Evolutionary conservation across 345 rosid species (phyloP), one percentile per base, ranked within the genome.

Genomic region (Euphorbia peplus): DNA sequence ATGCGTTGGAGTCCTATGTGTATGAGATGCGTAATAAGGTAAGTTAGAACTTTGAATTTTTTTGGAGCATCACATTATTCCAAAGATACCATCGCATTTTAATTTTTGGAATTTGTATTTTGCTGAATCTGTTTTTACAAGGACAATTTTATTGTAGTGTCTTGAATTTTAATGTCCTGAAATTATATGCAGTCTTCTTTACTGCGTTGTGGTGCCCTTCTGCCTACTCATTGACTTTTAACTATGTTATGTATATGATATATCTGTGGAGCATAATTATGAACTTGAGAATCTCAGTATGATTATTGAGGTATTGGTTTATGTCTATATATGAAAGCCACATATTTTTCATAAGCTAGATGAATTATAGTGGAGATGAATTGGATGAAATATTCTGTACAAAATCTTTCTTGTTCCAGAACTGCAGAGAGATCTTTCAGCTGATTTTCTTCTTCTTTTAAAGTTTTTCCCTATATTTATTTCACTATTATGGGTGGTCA

Each of bases 1-100:
- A 90, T 83, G 91, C 96, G 58, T 79, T 90, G 19, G 93, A 90
- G 80, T 79, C 93, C 46, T 85, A 78, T 79, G 96, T 90, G 70
- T 90, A 90, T 77, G 96, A 88, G 60, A 88, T 81, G 78, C 96
- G 96, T 62, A 85, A 85, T 74, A 90, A 90, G 93, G 96, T 90
- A 1, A 86, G 44, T 90, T 12, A 86, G 44, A 32, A 59, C 66
- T 53, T 64, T 14, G 32, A 52, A 42, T 63, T 58, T 21, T 32
- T 59, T 30, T 37, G 6, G 3, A 19, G 30, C 12, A 28, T 42
- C 4, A 35, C 24, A 12, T 64, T 24, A 8, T 8, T 63, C 21
- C 12, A 8, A 50, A 52, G 52, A 29, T 58, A 35, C 26, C 16
- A 37, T 50, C 55, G 63, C 39, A 8, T 35, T n/a, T 22, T 19